Evolutionary conservation across 306 rosid genomes (phyloP).

Genomic region (Vigna radiata): DNA sequence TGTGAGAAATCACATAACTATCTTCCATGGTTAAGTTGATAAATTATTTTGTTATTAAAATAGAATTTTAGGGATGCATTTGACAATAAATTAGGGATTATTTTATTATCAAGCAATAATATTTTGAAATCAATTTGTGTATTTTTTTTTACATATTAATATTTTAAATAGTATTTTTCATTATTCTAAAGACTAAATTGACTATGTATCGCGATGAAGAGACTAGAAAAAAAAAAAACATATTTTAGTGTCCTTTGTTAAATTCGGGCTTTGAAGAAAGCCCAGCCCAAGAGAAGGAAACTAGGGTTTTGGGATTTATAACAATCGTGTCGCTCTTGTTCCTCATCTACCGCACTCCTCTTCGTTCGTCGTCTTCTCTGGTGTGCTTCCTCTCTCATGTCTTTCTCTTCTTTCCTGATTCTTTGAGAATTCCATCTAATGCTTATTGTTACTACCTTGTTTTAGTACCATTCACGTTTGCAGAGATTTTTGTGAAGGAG

Average conservation of each 20-base stretch:
- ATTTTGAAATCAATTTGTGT: too few species aligned
- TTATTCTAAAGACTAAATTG: too few species aligned
- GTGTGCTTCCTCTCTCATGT: background rate
- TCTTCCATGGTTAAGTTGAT: too few species aligned
- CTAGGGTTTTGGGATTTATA: constrained; percentile 28
- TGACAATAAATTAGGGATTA: too few species aligned
- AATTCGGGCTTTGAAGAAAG: background rate
- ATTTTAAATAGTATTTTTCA: too few species aligned
- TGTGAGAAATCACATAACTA: too few species aligned
- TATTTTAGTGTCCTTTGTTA: background rate
- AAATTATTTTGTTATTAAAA: too few species aligned
- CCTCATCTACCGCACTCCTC: background rate
- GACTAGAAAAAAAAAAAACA: too few species aligned
- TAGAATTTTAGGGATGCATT: too few species aligned
- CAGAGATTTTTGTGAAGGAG: background rate
- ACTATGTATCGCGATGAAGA: too few species aligned
- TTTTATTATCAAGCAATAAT: too few species aligned
- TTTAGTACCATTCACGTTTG: background rate
- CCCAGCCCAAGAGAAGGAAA: background rate
- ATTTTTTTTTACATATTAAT: too few species aligned
- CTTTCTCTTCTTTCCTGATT: background rate
- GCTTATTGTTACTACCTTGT: background rate
- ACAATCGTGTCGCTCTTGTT: background rate
- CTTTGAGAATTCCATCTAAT: background rate
- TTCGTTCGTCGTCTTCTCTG: constrained; percentile 24